A percentile compares a stretch with the other conserved stretches of the same genome.
phyloP scores from a whole-genome alignment of 176 grass and related monocot species.

The Musa troglodytarum region DNA sequence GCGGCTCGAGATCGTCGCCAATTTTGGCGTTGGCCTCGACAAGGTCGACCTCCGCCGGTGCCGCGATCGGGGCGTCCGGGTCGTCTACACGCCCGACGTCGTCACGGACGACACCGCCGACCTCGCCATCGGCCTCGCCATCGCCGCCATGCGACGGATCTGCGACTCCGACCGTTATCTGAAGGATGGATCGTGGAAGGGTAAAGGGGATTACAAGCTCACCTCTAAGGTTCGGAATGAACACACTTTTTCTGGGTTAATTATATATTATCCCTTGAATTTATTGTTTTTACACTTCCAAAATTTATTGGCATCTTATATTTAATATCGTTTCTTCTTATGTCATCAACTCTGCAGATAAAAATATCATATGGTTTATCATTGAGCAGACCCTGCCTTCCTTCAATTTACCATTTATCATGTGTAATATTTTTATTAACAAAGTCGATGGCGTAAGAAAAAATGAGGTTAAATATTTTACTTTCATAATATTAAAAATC shows the following conservation, averaged over 20 bases:
- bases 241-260: neutral
- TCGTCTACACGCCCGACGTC: conserved; percentile 35
- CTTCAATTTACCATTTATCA: too few species aligned
- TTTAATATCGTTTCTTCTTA: neutral
- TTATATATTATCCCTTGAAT: too few species aligned
- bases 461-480: too few species aligned
- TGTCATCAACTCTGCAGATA: too few species aligned
- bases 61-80: conserved; percentile 27
- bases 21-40: conserved; percentile 38
- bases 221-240: conserved; percentile 26
- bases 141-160: conserved; percentile 38
- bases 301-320: neutral
- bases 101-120: conserved; percentile 35
- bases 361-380: too few species aligned
- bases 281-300: neutral
- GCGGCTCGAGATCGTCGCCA: conserved; percentile 27
- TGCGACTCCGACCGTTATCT: conserved; percentile 29
- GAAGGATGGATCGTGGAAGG: conserved; percentile 28
- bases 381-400: too few species aligned
- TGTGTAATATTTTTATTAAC: too few species aligned
- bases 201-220: conserved; percentile 31
- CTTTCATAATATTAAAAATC: too few species aligned
- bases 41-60: conserved; percentile 44
- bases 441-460: too few species aligned
- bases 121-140: conserved; percentile 41